phyloP scores from a whole-genome alignment of 371 early-diverging fungal genomes.

The Ordospora pajunii region DNA sequence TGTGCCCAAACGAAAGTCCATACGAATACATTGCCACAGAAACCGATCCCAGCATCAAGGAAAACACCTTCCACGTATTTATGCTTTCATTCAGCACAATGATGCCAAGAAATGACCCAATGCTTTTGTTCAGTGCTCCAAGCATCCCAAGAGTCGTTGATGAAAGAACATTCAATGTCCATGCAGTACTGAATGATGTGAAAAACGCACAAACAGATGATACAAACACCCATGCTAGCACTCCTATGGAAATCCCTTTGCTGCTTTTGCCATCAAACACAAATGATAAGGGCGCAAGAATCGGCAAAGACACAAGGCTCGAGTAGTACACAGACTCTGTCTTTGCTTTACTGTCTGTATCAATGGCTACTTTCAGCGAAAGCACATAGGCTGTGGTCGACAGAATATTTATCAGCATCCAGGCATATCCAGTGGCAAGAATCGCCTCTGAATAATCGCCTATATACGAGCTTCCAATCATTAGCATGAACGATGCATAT shows the following conservation, averaged over 20 bases:
- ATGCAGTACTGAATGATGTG: constrained; percentile 71
- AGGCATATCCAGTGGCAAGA: constrained; percentile 67
- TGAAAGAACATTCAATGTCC: constrained; percentile 81
- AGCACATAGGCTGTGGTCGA: constrained; percentile 78
- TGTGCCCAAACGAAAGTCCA: not conserved
- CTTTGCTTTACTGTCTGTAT: constrained; percentile 69
- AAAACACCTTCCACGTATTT: constrained; percentile 15
- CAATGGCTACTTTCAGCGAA: constrained; percentile 74
- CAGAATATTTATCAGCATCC: constrained; percentile 80
- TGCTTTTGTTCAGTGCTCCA: constrained; percentile 93
- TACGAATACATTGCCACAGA: constrained; percentile 36
- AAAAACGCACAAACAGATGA: constrained; percentile 77
- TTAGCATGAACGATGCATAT: constrained; percentile 71
- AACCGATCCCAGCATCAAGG: constrained; percentile 33
- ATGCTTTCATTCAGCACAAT: constrained; percentile 58
- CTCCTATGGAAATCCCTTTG: not conserved
- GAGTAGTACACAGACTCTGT: constrained; percentile 90
- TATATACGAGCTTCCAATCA: constrained; percentile 81
- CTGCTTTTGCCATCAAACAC: constrained; percentile 64
- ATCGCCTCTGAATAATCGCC: constrained; percentile 70
- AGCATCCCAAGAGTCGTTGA: constrained; percentile 94
- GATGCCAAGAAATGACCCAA: constrained; percentile 84
- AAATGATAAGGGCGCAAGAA: constrained; percentile 68
- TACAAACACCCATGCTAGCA: constrained; percentile 65
- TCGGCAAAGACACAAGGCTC: constrained; percentile 75